These are phyloP conservation scores for Novymonas esmeraldas DNA, from an alignment of 208 protist genomes.

Conservation along the genomic window DNA sequence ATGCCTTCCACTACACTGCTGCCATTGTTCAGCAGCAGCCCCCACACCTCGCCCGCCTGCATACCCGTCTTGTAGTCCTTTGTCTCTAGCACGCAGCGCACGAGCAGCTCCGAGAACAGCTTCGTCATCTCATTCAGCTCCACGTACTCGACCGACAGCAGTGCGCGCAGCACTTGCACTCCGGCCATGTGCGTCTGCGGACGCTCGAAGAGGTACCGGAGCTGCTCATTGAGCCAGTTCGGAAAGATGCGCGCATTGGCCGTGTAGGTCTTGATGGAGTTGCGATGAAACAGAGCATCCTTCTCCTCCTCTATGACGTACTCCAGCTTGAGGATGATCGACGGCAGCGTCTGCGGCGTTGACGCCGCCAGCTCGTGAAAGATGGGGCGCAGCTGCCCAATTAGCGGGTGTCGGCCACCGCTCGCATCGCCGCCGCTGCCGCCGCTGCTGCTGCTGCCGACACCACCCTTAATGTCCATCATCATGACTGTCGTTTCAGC, in stretches of 20 bases:
- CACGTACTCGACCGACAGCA: slow-evolving; percentile 83
- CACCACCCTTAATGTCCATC: slow-evolving; percentile 27
- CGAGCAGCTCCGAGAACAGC: slow-evolving; percentile 72
- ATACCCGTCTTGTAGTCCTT: slow-evolving; percentile 37
- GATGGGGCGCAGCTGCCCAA: slow-evolving; percentile 85
- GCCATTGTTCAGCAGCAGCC: slow-evolving; percentile 72
- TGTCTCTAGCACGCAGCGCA: slow-evolving; percentile 60
- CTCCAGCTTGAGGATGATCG: slow-evolving; percentile 80
- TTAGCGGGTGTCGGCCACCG: slow-evolving; percentile 66
- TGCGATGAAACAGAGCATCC: slow-evolving; percentile 77
- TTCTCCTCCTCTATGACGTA: slow-evolving; percentile 89
- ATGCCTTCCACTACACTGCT: slow-evolving; percentile 77
- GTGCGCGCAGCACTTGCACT: slow-evolving; percentile 62
- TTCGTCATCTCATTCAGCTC: slow-evolving; percentile 77
- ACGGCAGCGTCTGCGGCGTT: slow-evolving; percentile 48
- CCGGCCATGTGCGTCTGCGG: slow-evolving; percentile 64
- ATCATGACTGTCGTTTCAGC: not conserved
- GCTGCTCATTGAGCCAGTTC: slow-evolving; percentile 77
- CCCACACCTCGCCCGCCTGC: slow-evolving; percentile 81
- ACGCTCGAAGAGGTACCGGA: slow-evolving; percentile 70
- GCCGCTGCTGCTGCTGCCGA: slow-evolving; percentile 14
- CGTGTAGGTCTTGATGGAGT: slow-evolving; percentile 50
- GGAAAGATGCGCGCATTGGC: slow-evolving; percentile 53
- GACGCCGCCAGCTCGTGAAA: slow-evolving; percentile 68
- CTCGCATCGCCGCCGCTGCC: slow-evolving; percentile 15